Percentiles rank a stretch among this genome's conserved stretches.
Conservation (phyloP, 805 yeast species). For the Debaryomyces prosopidis region DNA sequence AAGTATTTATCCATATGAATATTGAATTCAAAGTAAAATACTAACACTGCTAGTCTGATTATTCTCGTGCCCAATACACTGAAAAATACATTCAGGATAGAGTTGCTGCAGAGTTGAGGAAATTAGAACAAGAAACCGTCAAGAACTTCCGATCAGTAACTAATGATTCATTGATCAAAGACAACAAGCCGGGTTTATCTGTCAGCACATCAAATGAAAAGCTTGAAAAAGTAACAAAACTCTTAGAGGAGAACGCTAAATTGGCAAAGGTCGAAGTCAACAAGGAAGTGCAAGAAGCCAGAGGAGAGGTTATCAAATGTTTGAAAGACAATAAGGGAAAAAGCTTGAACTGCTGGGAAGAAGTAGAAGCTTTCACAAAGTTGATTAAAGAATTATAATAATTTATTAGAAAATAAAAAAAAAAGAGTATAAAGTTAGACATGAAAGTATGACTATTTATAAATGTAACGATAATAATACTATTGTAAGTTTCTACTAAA, state of each 20-base stretch:
- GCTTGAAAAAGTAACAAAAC: slow-evolving; percentile 32
- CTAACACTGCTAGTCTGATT: slow-evolving; percentile 47
- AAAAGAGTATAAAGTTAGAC: background rate
- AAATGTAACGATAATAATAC: too few relatives aligned
- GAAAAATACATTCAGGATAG: slow-evolving; percentile 67
- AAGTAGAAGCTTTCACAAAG: slow-evolving; percentile 67
- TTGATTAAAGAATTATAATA: slow-evolving; percentile 49
- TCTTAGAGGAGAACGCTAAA: slow-evolving; percentile 35
- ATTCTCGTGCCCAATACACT: slow-evolving; percentile 67
- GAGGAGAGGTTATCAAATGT: slow-evolving; percentile 56
- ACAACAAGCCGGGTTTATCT: slow-evolving; percentile 28
- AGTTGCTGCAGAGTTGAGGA: slow-evolving; percentile 56
- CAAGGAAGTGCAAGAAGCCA: slow-evolving; percentile 46
- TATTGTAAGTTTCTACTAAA: background rate
- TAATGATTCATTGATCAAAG: slow-evolving; percentile 38
- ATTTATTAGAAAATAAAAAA: slow-evolving; percentile 6
- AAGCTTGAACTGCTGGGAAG: slow-evolving; percentile 81
- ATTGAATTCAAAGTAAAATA: background rate
- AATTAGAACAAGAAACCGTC: slow-evolving; percentile 54
- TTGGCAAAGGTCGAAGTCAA: slow-evolving; percentile 31
- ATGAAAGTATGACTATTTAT: too few relatives aligned
- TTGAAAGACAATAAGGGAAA: slow-evolving; percentile 60
- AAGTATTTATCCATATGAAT: slow-evolving; percentile 15
- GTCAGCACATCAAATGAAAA: slow-evolving; percentile 42
- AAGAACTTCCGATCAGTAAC: slow-evolving; percentile 52